Evolutionary conservation across 495 filamentous ascomycete species (phyloP), one percentile per base, ranked within the genome.

Genomic region (Geopyxis carbonaria): DNA sequence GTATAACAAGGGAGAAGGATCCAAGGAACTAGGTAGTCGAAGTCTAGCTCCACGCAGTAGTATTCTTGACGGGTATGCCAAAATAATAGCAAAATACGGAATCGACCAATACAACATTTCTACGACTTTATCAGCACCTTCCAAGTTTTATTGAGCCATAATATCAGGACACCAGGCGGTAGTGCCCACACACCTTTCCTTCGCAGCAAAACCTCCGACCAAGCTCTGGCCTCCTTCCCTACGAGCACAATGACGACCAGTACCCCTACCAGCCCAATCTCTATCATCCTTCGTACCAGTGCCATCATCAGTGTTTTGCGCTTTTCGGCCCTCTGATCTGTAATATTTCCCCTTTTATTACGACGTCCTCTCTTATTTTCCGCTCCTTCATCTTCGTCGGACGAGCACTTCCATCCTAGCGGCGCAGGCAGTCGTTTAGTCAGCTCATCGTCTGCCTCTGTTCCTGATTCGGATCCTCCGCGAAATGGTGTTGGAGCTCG

Each of bases 1-100:
- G 50, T 95, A 97, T 14, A 97, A 63, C 6, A 95, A 61, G 4
- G 89, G 82, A 11, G 89, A 89, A 2, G 84, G 89, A 51, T 97
- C 89, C 56, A 95, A 93, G 19, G 68, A 56, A 14, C 34, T 40
- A n/a, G 52, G 47, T 22, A 45, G 50, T 22, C 46, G 43, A 9
- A 58, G 23, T 22, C 29, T 35, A 19, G 31, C 10, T 20, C 42
- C 38, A 11, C 41, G 32, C 9, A 51, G 29, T n/a, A 55, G 30
- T 6, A 55, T 46, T 25, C 34, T 38, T 8, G 55, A 32, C 10
- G 52, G 52, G 33, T 51, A 44, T 25, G 46, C 29, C 11, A 43
- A 19, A 16, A 55, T 25, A 15, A 45, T 33, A 3, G 34, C 43
- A 11, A 16, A 11, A 34, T 41, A 41, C 7, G 38, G 16, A 32